Base-by-base conservation (phyloP, 805 yeast species). In the Danielozyma ontarioensis region DNA sequence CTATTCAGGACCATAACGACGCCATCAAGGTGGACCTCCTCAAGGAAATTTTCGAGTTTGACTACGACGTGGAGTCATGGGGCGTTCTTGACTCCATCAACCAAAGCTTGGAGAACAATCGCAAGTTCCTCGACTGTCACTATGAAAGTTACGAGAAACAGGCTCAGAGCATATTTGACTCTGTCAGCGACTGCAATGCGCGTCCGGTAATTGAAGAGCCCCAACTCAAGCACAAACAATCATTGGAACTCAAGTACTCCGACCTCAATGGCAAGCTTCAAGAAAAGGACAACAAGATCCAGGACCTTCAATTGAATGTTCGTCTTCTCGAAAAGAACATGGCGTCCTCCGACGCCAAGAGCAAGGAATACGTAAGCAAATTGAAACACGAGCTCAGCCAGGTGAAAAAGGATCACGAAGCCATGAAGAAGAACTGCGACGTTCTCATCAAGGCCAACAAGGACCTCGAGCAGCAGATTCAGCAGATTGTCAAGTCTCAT, bases 231-330 rank as follows among this genome's bases (percentile, higher is more conserved):
- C 28, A 30, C 15, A 10, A 18, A 8, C 24, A 18, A 4, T 10
- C 10, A 10, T 16, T 28, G 19, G 32, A 35, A 11, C 24, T 28
- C 14, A 25, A 19, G 4, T 27, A 28, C 25, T 5, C 19, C 23
- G 21, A 25, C 17, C 15, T 25, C 26, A 4, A 28, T n/a, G 13
- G 25, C 6, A 35, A 33, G 27, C 24, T 47, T 6, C 17, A 36
- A 12, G 50, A 52, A 15, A 57, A 53, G 23, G 62, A 60, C 16
- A 45, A 39, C 16, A 31, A 41, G 11, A 49, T 74, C 12, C 67
- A 66, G 24, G 78, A 76, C 29, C 51, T 72, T 11, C 51, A 57
- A 10, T 50, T 75, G 34, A 74, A 71, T 40, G 57, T 75, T 7
- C 53, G 61, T 6, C 57, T 74, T 2, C 46, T 76, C 24, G 69